phyloP scores from a whole-genome alignment of 2,329 filamentous ascomycete species.

The Scopulariopsis brevicaulis region DNA sequence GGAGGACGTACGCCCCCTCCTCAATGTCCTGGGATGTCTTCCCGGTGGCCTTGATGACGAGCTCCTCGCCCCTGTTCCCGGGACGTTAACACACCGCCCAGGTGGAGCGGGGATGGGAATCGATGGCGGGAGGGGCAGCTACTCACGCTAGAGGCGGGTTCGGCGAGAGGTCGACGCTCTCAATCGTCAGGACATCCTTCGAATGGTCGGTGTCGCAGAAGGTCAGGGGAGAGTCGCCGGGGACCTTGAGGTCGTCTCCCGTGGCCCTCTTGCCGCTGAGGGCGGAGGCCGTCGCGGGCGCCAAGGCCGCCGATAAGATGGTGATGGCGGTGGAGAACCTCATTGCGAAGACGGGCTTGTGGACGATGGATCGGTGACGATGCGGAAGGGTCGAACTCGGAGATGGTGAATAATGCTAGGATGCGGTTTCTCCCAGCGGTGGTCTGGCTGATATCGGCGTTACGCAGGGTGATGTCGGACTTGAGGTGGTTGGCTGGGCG shows the following conservation, averaged over 20 bases:
- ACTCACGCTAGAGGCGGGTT: constrained; percentile 81
- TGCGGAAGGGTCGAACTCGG: neutral
- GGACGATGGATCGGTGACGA: neutral
- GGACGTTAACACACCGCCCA: neutral
- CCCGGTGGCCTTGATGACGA: constrained; percentile 71
- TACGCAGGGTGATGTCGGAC: neutral
- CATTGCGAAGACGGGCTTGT: constrained; percentile 1
- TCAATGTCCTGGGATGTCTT: constrained; percentile 61
- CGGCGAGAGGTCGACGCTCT: constrained; percentile 68
- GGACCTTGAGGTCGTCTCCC: constrained; percentile 51
- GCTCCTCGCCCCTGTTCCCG: constrained; percentile 54
- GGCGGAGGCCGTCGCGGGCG: constrained; percentile 27
- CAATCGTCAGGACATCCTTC: constrained; percentile 62
- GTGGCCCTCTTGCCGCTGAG: constrained; percentile 11
- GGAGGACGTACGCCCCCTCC: constrained; percentile 67
- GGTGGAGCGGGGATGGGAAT: neutral
- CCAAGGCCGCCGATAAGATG: constrained; percentile 22
- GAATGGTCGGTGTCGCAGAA: constrained; percentile 60
- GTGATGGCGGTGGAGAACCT: constrained; percentile 18
- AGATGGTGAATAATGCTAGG: neutral
- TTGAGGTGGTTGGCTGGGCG: neutral
- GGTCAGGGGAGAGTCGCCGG: constrained; percentile 74
- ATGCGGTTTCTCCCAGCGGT: neutral
- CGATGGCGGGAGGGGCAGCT: constrained; percentile 11
- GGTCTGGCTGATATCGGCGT: neutral